Base-by-base conservation (phyloP, 1,139 yeast genomes). In the Geotrichum australiense region DNA sequence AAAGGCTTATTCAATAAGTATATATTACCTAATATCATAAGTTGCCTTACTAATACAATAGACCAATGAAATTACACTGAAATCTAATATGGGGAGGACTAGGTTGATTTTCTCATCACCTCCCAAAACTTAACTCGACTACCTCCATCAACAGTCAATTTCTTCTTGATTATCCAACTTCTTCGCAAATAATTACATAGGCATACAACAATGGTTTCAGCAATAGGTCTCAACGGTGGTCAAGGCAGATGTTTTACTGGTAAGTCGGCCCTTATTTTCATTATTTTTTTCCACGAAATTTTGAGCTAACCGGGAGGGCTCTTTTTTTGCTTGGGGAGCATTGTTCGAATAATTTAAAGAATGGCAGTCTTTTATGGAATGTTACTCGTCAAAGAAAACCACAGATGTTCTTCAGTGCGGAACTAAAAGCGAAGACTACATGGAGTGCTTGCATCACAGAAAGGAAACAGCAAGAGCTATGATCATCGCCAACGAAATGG, bases 381-480 rank as follows among this genome's bases (percentile, higher is more conserved):
- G 74, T 57, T 65, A 64, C 56, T 64, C 73, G 16, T 62, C 67
- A 35, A 61, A 59, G 36, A 55, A 58, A 24, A 66, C 70, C 3
- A 54, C 57, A 30, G 58, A 58, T 42, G 62, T 63, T 18, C 50
- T 51, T 36, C 53, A 65, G 46, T 71, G 75, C 56, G 56, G 55
- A 34, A 65, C 67, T 20, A 56, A 59, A 40, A 65, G 66, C 25
- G 73, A 65, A 41, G 76, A 71, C 54, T 71, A 70, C 59, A 57
- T 62, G 41, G 76, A 71, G 56, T 71, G 76, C 50, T 62, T 71
- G 37, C 73, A 68, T 53, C 75, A 70, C 55, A 57, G 57, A 24
- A 69, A 69, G 54, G 76, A 69, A 40, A 41, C 37, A 22, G 48
- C 45, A 14, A 32, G 48, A 35, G 37, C 48, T 11, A 21, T 39